phyloP scores from a whole-genome alignment of 2,329 filamentous ascomycete species.

The Metarhizium humberi region DNA sequence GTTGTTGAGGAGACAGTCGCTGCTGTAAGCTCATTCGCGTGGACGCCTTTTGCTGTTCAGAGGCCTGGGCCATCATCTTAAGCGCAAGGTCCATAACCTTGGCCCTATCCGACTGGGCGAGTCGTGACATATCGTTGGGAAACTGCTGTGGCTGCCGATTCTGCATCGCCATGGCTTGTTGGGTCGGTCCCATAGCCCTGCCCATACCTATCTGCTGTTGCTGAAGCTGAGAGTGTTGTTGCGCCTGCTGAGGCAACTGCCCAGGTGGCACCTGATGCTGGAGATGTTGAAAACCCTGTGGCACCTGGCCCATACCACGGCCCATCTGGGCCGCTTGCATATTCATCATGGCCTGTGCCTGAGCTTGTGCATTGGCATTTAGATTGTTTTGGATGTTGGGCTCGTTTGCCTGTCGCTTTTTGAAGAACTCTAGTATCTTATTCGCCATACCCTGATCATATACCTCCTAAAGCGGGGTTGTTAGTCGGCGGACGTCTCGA shows the following conservation, averaged over 20 bases:
- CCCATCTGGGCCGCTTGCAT: slow-evolving; percentile 43
- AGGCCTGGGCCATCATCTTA: slow-evolving; percentile 27
- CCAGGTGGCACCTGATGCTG: slow-evolving; percentile 50
- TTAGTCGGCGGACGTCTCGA: slow-evolving; percentile 6
- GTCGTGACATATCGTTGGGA: slow-evolving; percentile 25
- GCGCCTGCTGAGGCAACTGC: slow-evolving; percentile 33
- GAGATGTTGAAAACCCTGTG: slow-evolving; percentile 47
- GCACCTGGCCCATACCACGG: slow-evolving; percentile 38
- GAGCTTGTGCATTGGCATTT: slow-evolving; percentile 32
- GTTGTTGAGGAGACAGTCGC: slow-evolving; percentile 31
- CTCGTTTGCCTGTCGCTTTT: slow-evolving; percentile 41
- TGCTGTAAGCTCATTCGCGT: slow-evolving; percentile 23
- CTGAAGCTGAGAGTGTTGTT: slow-evolving; percentile 16
- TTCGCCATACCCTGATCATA: slow-evolving; percentile 40
- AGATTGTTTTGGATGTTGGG: slow-evolving; percentile 39
- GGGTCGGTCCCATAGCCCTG: slow-evolving; percentile 32
- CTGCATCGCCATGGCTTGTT: slow-evolving; percentile 30
- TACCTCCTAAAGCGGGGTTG: slow-evolving; percentile 24
- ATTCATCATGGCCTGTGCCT: slow-evolving; percentile 40
- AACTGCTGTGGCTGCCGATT: slow-evolving; percentile 19
- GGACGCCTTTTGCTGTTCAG: slow-evolving; percentile 34
- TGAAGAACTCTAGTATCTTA: slow-evolving; percentile 39
- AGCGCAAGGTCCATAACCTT: slow-evolving; percentile 36
- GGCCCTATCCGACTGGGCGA: slow-evolving; percentile 33
- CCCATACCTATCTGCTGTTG: slow-evolving; percentile 31